Conservation (phyloP, 352 stramenopile genomes). For the Pythium volutum region DNA sequence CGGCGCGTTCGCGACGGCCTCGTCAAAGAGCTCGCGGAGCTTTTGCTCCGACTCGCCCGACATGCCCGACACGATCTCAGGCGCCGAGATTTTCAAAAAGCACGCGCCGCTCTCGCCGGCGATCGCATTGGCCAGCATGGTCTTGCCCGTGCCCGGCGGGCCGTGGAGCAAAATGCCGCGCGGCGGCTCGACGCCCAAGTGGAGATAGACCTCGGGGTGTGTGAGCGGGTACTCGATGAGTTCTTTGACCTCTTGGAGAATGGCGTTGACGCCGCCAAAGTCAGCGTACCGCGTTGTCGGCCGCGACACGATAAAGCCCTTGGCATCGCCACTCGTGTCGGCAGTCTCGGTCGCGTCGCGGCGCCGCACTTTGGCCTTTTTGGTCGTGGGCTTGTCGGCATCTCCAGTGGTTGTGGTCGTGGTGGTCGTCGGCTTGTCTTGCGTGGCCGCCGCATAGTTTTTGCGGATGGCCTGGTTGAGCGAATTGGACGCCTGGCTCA, state of each 20-base stretch:
- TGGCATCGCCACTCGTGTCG: constrained; percentile 34
- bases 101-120: constrained; percentile 89
- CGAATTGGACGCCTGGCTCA: constrained; percentile 40
- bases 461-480: constrained; percentile 80
- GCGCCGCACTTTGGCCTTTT: constrained; percentile 70
- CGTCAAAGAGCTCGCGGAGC: constrained; percentile 92
- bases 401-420: too few species aligned
- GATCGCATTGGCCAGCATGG: constrained; percentile 92
- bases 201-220: constrained; percentile 91
- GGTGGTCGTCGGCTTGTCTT: constrained; percentile 20
- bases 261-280: constrained; percentile 85
- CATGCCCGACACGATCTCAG: constrained; percentile 95
- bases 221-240: constrained; percentile 95
- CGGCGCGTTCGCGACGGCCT: constrained; percentile 92
- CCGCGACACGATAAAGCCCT: constrained; percentile 68
- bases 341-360: constrained; percentile 25
- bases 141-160: constrained; percentile 93
- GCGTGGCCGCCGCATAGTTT: constrained; percentile 53
- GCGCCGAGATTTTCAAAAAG: constrained; percentile 86
- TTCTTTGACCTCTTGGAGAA: constrained; percentile 89
- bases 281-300: constrained; percentile 84
- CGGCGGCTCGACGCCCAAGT: constrained; percentile 91
- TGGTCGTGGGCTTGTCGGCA: constrained; percentile 41
- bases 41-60: constrained; percentile 89
- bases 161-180: constrained; percentile 91